Evolutionary conservation across 139 green algal species (phyloP), one percentile per base, ranked within the genome.

Genomic region (Eudorina sp.): DNA sequence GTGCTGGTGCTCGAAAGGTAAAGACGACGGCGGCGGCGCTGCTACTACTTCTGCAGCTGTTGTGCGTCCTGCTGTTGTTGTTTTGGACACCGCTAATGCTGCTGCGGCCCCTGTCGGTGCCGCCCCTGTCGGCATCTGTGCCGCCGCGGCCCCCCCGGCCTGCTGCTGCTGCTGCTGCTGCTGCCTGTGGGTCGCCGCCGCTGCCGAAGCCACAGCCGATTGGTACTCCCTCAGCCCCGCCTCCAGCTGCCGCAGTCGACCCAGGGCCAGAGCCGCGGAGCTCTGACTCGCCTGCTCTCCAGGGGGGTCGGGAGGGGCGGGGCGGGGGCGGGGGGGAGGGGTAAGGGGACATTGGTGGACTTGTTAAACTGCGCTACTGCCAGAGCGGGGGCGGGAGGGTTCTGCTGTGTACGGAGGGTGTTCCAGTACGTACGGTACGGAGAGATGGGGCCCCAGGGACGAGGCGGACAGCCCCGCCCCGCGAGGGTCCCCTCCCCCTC

Each of bases 201-300:
- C 72, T 82, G 69, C 4, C 11, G 43, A 36, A 41, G 48, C 41
- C 72, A 84, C 66, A 29, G 29, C 38, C 8, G 45, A 9, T 75
- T 89, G 38, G 41, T 46, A 43, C 27, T 48, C 64, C 25, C 31
- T 60, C 34, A 91, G 43, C 31, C 48, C 46, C 27, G 79, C 58
- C 43, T 62, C 73, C 53, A 64, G 21, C n/a, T 66, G 73, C n/a
- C 48, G 82, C 40, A 55, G 14, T 51, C 88, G 64, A 0, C 72
- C 83, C 36, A 74, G 74, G 2, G 72, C 53, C 53, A 76, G 40
- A 21, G 58, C 41, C 27, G 64, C 45, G 45, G 48, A 8, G 21
- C 4, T 3, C n/a, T 60, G 58, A 34, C 70, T 34, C 7, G 64
- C 55, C 66, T 89, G 83, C 19, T 9, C 13, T 55, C 13, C 11